phyloP scores from a whole-genome alignment of 2,329 filamentous ascomycete genomes.

The Davidsoniella australis region DNA sequence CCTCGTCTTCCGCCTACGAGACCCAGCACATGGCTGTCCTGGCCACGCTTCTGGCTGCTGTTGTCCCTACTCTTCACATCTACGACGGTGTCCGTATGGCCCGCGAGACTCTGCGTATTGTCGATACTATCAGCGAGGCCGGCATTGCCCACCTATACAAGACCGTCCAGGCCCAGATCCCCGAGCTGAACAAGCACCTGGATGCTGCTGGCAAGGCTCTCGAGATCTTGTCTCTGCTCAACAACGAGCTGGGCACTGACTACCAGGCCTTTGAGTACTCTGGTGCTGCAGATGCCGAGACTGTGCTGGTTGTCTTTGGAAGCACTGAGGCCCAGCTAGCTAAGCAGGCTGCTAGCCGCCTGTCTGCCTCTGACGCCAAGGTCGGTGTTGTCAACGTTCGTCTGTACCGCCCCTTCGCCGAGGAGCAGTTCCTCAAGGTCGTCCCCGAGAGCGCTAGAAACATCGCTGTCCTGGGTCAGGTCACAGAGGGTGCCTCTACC shows the following conservation, averaged over 20 bases:
- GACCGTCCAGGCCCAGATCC: conserved; percentile 43
- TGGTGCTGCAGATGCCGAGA: conserved; percentile 62
- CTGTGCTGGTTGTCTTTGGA: conserved; percentile 81
- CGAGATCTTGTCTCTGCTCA: conserved; percentile 57
- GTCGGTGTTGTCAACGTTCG: conserved; percentile 83
- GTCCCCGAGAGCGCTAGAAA: conserved; percentile 60
- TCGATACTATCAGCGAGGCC: conserved; percentile 61
- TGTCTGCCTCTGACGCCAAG: conserved; percentile 56
- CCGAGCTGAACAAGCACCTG: conserved; percentile 49
- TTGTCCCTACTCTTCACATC: conserved; percentile 71
- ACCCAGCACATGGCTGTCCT: conserved; percentile 91
- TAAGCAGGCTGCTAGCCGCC: conserved; percentile 57
- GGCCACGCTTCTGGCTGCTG: conserved; percentile 59
- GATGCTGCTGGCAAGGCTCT: conserved; percentile 57
- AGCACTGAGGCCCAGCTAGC: conserved; percentile 78
- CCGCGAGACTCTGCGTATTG: conserved; percentile 64
- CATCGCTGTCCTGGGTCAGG: conserved; percentile 79
- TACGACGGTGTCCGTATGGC: conserved; percentile 77
- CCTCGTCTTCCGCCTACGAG: conserved; percentile 76
- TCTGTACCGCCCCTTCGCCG: conserved; percentile 85
- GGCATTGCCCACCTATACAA: conserved; percentile 54
- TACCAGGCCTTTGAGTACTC: conserved; percentile 91
- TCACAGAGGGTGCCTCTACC: conserved; percentile 51
- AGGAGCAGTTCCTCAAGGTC: conserved; percentile 76
- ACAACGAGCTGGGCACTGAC: conserved; percentile 80